Conservation (phyloP, 768 basidiomycete genomes). For the Mycena latifolia region DNA sequence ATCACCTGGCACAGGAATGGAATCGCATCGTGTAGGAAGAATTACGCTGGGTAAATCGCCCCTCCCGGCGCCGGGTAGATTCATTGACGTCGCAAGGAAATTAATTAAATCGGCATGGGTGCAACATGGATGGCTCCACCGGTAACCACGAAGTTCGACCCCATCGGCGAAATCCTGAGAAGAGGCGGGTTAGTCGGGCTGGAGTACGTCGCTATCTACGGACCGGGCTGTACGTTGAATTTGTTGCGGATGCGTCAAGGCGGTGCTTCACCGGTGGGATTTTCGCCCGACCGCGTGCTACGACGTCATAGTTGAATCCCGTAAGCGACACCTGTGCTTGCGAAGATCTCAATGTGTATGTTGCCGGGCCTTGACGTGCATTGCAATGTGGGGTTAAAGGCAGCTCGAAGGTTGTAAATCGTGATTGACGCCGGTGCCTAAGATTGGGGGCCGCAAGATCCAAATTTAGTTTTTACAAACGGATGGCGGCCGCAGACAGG, state of each 20-base stretch:
- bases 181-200: background rate
- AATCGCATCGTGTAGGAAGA: too few relatives aligned
- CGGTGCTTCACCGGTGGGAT: constrained; percentile 23
- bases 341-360: constrained; percentile 1
- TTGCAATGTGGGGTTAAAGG: constrained; percentile 15
- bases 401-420: background rate
- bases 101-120: too few relatives aligned
- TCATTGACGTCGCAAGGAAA: too few relatives aligned
- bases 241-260: background rate
- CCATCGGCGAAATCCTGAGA: too few relatives aligned
- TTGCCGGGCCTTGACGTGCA: constrained; percentile 6
- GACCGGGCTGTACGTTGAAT: constrained; percentile 15
- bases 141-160: constrained; percentile 21
- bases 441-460: background rate
- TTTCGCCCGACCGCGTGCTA: constrained; percentile 25
- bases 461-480: background rate
- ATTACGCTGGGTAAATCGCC: too few relatives aligned
- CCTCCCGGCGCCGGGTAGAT: too few relatives aligned
- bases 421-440: background rate
- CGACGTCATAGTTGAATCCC: background rate
- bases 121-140: background rate
- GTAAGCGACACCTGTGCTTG: constrained; percentile 3
- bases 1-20: too few relatives aligned
- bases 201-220: constrained; percentile 12
- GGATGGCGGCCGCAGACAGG: too few relatives aligned